These are phyloP conservation scores for Pythium oligandrum DNA, from an alignment of 352 stramenopile species.

Conservation along the genomic window DNA sequence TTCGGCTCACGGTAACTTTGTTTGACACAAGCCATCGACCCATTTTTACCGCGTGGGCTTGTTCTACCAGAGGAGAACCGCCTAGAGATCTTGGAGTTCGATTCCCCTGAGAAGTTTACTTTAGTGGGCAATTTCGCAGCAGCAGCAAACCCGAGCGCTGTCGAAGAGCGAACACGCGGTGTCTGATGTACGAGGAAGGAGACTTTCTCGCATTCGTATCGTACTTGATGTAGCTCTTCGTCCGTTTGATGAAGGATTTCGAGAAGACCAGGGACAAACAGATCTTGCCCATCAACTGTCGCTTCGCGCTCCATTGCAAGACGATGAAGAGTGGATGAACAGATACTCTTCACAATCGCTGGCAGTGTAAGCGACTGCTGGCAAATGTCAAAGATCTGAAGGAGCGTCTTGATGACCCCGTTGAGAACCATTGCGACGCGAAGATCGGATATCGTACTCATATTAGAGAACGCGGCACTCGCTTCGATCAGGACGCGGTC, in stretches of 20 bases:
- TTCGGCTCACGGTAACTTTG: constrained; percentile 58
- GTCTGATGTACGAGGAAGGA: constrained; percentile 11
- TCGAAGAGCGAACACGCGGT: too few relatives aligned
- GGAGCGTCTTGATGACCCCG: constrained; percentile 45
- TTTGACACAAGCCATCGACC: constrained; percentile 41
- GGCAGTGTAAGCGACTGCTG: constrained; percentile 4
- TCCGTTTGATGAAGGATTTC: constrained; percentile 49
- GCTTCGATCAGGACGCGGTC: constrained; percentile 52
- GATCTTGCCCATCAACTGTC: constrained; percentile 22
- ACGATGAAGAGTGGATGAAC: constrained; percentile 63
- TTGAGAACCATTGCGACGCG: constrained; percentile 49
- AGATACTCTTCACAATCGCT: constrained; percentile 32
- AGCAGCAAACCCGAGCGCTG: too few relatives aligned
- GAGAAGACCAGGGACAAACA: constrained; percentile 53
- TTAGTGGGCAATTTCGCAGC: too few relatives aligned
- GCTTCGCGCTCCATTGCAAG: constrained; percentile 57
- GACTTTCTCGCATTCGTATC: constrained; percentile 72
- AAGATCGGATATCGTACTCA: constrained; percentile 60
- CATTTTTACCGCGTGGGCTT: too few relatives aligned
- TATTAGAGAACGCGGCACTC: constrained; percentile 56
- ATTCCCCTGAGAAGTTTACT: too few relatives aligned
- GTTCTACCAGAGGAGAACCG: too few relatives aligned
- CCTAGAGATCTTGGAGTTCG: too few relatives aligned
- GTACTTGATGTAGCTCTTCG: constrained; percentile 63
- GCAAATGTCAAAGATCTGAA: constrained; percentile 30